Evolutionary conservation across 148 eudicot species (phyloP).

Genomic region (Dysphania ambrosioides): DNA sequence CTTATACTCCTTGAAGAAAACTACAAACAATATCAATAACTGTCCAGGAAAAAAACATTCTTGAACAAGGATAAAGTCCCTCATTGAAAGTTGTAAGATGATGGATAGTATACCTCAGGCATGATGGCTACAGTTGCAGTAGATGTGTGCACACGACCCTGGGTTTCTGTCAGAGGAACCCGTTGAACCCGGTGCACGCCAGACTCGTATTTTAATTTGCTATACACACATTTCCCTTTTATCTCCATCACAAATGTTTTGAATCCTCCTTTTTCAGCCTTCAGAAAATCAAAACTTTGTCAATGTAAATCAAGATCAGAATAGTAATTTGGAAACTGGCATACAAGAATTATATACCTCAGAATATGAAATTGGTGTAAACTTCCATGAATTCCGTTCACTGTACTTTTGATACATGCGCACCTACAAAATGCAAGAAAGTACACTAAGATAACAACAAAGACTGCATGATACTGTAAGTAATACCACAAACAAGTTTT

Average conservation of each 20-base stretch:
- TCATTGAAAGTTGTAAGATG: background rate
- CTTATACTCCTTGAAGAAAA: no score
- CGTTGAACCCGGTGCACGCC: constrained; percentile 99
- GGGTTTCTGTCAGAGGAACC: constrained; percentile 95
- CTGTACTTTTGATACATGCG: constrained; percentile 90
- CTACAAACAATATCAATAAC: background rate
- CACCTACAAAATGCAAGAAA: constrained; percentile 48
- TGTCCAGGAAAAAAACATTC: constrained; percentile 2
- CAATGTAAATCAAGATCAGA: constrained; percentile 7
- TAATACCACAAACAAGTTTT: background rate
- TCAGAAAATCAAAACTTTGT: constrained; percentile 19
- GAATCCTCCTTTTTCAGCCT: constrained; percentile 93
- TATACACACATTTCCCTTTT: constrained; percentile 86
- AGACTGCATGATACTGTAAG: background rate
- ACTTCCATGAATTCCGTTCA: constrained; percentile 89
- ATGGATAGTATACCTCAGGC: constrained; percentile 72
- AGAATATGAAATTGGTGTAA: constrained; percentile 60
- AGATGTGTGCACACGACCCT: constrained; percentile 98
- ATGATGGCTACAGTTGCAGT: constrained; percentile 97
- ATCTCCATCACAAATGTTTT: constrained; percentile 95
- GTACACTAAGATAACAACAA: constrained; percentile 15
- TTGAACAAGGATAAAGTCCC: background rate
- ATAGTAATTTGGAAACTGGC: background rate
- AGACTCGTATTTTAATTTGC: constrained; percentile 91
- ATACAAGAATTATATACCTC: constrained; percentile 52